Base-by-base conservation (phyloP, 805 yeast genomes). In the Yarrowia hollandica region DNA sequence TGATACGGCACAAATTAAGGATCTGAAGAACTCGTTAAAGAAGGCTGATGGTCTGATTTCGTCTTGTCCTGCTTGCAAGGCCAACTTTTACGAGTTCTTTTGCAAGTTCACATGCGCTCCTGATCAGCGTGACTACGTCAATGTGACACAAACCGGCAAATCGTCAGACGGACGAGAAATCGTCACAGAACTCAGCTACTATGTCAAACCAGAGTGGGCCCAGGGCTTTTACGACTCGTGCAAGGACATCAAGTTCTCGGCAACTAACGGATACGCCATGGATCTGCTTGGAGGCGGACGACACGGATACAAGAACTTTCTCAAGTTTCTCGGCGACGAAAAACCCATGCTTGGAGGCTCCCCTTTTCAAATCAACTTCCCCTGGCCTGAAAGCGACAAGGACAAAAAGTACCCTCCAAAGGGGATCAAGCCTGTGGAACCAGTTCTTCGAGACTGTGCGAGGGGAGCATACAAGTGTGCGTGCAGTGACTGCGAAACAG, bases 241-340 rank as follows among this genome's bases (percentile, higher is more conserved):
- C 74, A 87, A 87, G 65, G 83, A 85, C 63, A 86, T 92, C 69
- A 90, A 92, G 72, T 91, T 94, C 70, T 83, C 92, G 3, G 96
- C 97, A 7, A 90, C 97, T 2, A 92, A 91, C 71, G 97, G 97
- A 2, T 88, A 80, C 66, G 98, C 97, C 9, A 90, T 92, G 97
- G 98, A 92, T 69, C 77, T 92, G 37, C 85, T 92, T 38, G 99
- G 99, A 7, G 99, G 99, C n/a, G 98, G 98, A 1, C 97, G 98
- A 2, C 79, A 77, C 59, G 81, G 84, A 65, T 88, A 82, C 70
- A 65, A 75, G 28, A 82, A 82, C 59, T 92, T 92, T 68, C 74
- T 92, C 64, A 87, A 90, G 72, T 94, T 92, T 68, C 72, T 94
- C 55, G 98, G 98, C 11, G 98, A 92, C 69, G 95, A 90, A 65